These are phyloP conservation scores for Boletellus ananas DNA, from an alignment of 768 basidiomycete genomes.

Conservation along the genomic window DNA sequence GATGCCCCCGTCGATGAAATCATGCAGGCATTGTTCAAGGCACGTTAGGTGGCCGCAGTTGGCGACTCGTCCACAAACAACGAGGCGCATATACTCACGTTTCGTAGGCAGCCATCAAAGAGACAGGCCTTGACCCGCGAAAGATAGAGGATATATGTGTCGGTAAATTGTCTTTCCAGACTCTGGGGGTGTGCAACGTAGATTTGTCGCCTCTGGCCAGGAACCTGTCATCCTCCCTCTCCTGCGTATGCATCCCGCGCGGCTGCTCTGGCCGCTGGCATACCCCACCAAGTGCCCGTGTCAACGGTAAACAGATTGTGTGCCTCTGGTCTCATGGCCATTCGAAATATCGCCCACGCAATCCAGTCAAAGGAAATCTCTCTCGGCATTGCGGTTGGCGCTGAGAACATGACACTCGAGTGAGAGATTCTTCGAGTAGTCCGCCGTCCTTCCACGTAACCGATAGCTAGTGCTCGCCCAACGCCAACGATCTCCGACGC, in stretches of 20 bases:
- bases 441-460: background rate
- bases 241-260: slow-evolving; percentile 81
- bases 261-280: slow-evolving; percentile 83
- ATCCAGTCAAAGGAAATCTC: slow-evolving; percentile 81
- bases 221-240: slow-evolving; percentile 80
- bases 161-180: slow-evolving; percentile 40
- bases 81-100: background rate
- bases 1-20: slow-evolving; percentile 86
- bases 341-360: slow-evolving; percentile 83
- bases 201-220: slow-evolving; percentile 33
- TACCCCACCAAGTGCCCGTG: slow-evolving; percentile 83
- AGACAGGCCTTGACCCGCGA: slow-evolving; percentile 62
- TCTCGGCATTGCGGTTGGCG: slow-evolving; percentile 80
- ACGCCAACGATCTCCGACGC: slow-evolving; percentile 61
- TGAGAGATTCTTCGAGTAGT: slow-evolving; percentile 28
- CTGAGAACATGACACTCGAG: slow-evolving; percentile 84
- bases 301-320: slow-evolving; percentile 92
- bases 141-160: slow-evolving; percentile 83
- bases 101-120: slow-evolving; percentile 58
- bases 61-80: no score
- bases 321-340: slow-evolving; percentile 92
- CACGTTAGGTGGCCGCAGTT: slow-evolving; percentile 23
- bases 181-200: background rate
- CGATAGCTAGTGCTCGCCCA: slow-evolving; percentile 56
- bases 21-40: slow-evolving; percentile 78